These are phyloP conservation scores for Fimicolochytrium jonesii DNA, from an alignment of 192 early-diverging fungal species.

Conservation along the genomic window DNA sequence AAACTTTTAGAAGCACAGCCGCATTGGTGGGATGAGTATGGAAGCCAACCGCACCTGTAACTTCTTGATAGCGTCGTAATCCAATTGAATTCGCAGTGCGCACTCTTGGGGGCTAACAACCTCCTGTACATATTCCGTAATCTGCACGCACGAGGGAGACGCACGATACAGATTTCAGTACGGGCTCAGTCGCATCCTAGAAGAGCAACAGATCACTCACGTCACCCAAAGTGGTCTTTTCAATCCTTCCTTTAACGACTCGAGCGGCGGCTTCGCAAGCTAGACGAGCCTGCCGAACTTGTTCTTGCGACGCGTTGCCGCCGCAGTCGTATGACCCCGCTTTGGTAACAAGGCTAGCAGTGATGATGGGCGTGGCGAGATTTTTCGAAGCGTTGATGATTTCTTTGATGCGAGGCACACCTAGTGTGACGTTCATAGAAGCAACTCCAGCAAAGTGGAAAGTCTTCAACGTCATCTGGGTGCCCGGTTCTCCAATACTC, in stretches of 20 bases:
- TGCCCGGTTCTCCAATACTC: constrained; percentile 97
- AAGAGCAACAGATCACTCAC: constrained; percentile 9
- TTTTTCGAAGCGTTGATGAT: constrained; percentile 98
- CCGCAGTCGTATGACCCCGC: constrained; percentile 33
- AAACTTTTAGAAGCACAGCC: not conserved
- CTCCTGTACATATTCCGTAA: constrained; percentile 93
- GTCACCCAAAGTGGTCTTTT: constrained; percentile 87
- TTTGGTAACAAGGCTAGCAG: constrained; percentile 59
- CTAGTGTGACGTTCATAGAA: constrained; percentile 97
- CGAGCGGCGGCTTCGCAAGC: constrained; percentile 70
- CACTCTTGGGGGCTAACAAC: constrained; percentile 72
- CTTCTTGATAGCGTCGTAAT: constrained; percentile 75
- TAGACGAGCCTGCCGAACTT: constrained; percentile 11
- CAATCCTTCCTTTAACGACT: constrained; percentile 95
- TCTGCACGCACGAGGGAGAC: constrained; percentile 32
- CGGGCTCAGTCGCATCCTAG: not conserved
- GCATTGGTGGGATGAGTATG: constrained; percentile 5
- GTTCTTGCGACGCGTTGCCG: constrained; percentile 12
- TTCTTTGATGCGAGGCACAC: constrained; percentile 99
- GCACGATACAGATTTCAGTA: not conserved
- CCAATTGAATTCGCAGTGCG: constrained; percentile 76
- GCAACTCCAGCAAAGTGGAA: constrained; percentile 99
- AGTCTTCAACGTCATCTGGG: constrained; percentile 99
- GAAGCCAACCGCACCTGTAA: constrained; percentile 61
- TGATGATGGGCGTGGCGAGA: constrained; percentile 93